These are phyloP conservation scores for Xylaria telfairii DNA, from an alignment of 495 filamentous ascomycete species.

Conservation along the genomic window DNA sequence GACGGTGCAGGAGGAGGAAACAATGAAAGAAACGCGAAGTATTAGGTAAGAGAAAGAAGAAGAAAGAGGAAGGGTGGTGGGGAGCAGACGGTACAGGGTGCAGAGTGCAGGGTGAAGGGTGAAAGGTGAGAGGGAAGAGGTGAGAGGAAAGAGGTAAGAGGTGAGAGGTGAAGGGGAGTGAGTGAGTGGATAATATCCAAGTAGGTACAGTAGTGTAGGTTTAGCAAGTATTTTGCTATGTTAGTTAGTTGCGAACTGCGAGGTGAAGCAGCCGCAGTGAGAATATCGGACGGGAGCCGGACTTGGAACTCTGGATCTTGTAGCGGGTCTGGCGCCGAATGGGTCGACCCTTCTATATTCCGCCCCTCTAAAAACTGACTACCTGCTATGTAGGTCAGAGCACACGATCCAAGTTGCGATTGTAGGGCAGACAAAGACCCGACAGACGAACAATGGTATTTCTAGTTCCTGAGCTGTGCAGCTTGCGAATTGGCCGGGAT, in stretches of 20 bases:
- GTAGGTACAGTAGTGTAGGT: neutral
- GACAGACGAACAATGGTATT: neutral
- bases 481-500: neutral
- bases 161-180: neutral
- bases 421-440: neutral
- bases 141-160: neutral
- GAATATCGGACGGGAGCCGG: conserved; percentile 19
- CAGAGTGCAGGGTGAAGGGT: no score
- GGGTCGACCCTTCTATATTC: neutral
- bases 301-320: neutral
- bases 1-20: neutral
- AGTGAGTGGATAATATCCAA: conserved; percentile 10
- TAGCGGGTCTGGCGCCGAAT: conserved; percentile 16
- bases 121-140: conserved; percentile 3
- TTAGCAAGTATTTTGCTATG: conserved; percentile 12
- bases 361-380: neutral
- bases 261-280: neutral
- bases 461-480: neutral
- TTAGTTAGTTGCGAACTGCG: neutral
- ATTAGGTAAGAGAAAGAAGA: conserved; percentile 15
- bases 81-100: neutral
- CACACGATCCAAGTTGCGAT: neutral
- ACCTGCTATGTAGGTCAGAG: neutral
- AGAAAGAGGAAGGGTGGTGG: neutral
- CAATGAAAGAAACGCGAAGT: neutral